Percentiles rank a stretch among this genome's conserved stretches.
Evolutionary conservation across 257 asterid species (phyloP).

Genomic region (Nicotiana noctiflora): DNA sequence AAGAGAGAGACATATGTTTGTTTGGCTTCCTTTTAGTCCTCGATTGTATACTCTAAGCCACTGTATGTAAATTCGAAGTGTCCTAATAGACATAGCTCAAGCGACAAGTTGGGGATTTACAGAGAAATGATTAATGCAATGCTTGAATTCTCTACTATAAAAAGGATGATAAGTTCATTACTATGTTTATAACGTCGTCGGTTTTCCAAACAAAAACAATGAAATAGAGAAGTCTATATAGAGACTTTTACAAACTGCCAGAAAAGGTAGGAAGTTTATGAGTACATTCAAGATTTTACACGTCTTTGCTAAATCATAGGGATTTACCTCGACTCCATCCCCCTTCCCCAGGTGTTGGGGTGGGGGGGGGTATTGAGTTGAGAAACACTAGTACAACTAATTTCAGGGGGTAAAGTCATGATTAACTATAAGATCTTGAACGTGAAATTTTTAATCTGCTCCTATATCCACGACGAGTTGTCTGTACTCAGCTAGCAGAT

Average conservation of each 20-base stretch:
- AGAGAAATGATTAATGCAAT: neutral
- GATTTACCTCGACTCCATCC: neutral
- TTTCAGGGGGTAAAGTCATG: neutral
- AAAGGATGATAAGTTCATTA: neutral
- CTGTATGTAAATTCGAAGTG: neutral
- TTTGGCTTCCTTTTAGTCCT: neutral
- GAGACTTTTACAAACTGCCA: neutral
- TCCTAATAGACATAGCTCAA: neutral
- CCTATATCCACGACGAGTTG: conserved; percentile 35
- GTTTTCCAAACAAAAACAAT: neutral
- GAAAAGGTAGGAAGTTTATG: neutral
- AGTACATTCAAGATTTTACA: neutral
- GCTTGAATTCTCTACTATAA: neutral
- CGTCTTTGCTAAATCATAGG: neutral
- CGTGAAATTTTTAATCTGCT: conserved; percentile 15
- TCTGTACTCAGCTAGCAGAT: conserved; percentile 67
- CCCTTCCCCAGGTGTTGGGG: too few relatives aligned
- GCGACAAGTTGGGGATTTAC: neutral
- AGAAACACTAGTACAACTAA: neutral
- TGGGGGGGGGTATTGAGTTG: neutral
- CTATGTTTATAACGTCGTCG: neutral
- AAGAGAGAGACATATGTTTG: neutral
- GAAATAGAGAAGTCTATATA: neutral
- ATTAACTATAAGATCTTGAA: neutral
- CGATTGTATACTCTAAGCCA: neutral